These are phyloP conservation scores for Chlamydomonas incerta DNA, from an alignment of 139 green algal species.

Conservation along the genomic window DNA sequence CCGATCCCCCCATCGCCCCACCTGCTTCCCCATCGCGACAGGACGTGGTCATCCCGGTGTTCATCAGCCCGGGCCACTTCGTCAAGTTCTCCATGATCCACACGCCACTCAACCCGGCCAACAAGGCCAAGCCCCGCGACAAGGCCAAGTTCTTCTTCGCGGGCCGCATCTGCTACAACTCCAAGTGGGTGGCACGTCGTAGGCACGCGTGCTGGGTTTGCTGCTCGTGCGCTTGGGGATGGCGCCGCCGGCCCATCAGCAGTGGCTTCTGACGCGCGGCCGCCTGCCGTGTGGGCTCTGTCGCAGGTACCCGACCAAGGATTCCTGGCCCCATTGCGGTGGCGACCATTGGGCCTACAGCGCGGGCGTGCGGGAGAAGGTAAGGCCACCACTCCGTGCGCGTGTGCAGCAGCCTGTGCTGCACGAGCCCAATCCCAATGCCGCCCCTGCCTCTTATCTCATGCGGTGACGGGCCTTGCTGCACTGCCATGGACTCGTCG, in stretches of 20 bases:
- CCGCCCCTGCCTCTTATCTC: no score
- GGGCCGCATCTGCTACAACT: conserved; percentile 45
- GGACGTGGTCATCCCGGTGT: conserved; percentile 57
- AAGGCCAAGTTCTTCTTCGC: conserved; percentile 52
- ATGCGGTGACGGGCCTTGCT: no score
- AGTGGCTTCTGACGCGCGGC: no score
- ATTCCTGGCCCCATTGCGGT: conserved; percentile 17
- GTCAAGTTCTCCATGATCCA: conserved; percentile 35
- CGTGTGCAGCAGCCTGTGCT: no score
- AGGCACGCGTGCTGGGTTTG: no score
- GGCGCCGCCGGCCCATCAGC: no score
- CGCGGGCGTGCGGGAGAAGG: conserved; percentile 23
- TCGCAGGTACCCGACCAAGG: not conserved
- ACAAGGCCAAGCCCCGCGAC: not conserved
- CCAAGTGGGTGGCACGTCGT: not conserved
- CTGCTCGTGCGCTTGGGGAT: not conserved
- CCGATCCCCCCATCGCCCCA: not conserved
- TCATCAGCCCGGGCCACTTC: conserved; percentile 49
- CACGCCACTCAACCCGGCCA: conserved; percentile 35
- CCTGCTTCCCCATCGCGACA: not conserved
- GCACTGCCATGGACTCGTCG: no score
- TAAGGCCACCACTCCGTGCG: no score
- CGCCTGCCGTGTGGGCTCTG: no score
- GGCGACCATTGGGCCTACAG: conserved; percentile 24
- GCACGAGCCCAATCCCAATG: no score